phyloP scores from a whole-genome alignment of 768 basidiomycete species.

The Imleria badia region DNA sequence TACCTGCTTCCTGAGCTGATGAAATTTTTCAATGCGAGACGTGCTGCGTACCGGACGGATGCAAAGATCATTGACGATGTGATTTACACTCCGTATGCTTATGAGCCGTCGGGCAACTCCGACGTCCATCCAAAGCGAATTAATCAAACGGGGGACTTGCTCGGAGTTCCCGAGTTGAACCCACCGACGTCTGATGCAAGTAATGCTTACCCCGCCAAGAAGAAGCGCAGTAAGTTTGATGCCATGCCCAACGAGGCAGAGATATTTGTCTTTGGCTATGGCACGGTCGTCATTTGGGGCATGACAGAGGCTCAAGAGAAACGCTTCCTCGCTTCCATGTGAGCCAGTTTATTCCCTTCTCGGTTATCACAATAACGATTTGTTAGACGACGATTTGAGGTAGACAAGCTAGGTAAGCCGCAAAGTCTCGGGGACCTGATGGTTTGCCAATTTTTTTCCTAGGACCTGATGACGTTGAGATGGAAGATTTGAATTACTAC shows the following conservation, averaged over 20 bases:
- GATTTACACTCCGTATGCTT: constrained; percentile 90
- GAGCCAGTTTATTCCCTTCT: constrained; percentile 32
- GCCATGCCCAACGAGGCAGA: constrained; percentile 72
- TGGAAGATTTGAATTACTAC: constrained; percentile 97
- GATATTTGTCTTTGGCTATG: constrained; percentile 92
- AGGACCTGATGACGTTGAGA: constrained; percentile 89
- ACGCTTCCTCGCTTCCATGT: constrained; percentile 89
- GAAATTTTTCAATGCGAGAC: constrained; percentile 86
- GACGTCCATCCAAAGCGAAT: constrained; percentile 31
- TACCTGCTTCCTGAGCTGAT: constrained; percentile 86
- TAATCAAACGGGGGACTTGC: constrained; percentile 61
- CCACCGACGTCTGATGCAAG: constrained; percentile 28
- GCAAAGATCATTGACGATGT: constrained; percentile 90
- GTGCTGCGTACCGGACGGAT: constrained; percentile 79
- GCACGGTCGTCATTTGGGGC: constrained; percentile 96
- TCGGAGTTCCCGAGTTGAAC: constrained; percentile 72
- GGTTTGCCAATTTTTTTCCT: constrained; percentile 5
- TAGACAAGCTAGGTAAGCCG: constrained; percentile 74
- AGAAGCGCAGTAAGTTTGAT: constrained; percentile 67
- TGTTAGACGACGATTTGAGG: constrained; percentile 86
- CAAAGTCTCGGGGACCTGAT: not conserved
- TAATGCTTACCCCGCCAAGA: constrained; percentile 36
- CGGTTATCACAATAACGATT: constrained; percentile 1
- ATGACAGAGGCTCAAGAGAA: constrained; percentile 94
- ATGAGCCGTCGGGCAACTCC: constrained; percentile 49